phyloP scores from a whole-genome alignment of 305 asterid species.

The Caryopteris hybrid region DNA sequence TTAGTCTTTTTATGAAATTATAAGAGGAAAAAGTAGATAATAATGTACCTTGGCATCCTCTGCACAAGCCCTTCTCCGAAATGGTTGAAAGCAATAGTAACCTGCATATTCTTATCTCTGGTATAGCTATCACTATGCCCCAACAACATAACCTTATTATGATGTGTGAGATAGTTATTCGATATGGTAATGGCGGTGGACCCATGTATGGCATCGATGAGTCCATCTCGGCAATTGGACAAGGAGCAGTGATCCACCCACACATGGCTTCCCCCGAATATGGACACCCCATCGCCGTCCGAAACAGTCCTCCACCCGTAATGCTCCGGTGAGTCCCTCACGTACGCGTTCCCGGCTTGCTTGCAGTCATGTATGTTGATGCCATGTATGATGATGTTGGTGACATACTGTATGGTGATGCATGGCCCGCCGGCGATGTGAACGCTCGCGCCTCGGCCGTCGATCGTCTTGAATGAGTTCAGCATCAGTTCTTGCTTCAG shows the following conservation, averaged over 20 bases:
- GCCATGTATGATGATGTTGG: constrained; percentile 76
- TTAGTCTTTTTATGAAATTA: no score
- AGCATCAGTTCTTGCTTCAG: constrained; percentile 68
- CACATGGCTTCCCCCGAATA: constrained; percentile 73
- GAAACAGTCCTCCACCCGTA: constrained; percentile 72
- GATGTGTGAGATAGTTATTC: constrained; percentile 73
- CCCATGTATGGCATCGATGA: constrained; percentile 79
- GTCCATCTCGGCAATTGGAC: constrained; percentile 68
- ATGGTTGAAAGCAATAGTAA: constrained; percentile 85
- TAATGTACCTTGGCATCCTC: constrained; percentile 77
- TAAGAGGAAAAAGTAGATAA: no score
- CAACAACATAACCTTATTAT: constrained; percentile 80
- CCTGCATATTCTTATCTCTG: constrained; percentile 69
- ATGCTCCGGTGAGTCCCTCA: constrained; percentile 83
- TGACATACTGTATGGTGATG: constrained; percentile 65
- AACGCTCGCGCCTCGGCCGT: constrained; percentile 78
- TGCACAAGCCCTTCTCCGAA: constrained; percentile 94
- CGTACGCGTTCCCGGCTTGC: constrained; percentile 76
- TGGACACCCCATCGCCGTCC: constrained; percentile 83
- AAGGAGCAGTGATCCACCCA: constrained; percentile 89
- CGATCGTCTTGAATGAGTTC: constrained; percentile 80
- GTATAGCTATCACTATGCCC: constrained; percentile 68
- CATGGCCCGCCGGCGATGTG: constrained; percentile 89
- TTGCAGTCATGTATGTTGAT: constrained; percentile 73
- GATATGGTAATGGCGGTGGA: constrained; percentile 82